phyloP scores from a whole-genome alignment of 2,329 filamentous ascomycete genomes.

The Sordariomycetes sp. region DNA sequence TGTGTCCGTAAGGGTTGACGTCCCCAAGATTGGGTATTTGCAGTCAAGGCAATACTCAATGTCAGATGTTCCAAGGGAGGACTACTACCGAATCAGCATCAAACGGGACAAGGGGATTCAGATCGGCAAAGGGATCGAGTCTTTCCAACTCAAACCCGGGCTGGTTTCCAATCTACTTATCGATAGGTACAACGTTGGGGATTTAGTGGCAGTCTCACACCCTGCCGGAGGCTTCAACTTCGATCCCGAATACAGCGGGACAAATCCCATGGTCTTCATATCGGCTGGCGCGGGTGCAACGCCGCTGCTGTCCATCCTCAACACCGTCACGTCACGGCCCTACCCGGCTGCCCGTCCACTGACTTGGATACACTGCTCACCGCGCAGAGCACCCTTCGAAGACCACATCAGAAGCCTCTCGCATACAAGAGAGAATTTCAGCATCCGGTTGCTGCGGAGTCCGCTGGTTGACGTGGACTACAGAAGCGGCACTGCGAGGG shows the following conservation, averaged over 20 bases:
- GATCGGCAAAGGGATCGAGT: conserved; percentile 27
- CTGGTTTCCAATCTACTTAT: conserved; percentile 64
- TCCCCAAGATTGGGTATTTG: conserved; percentile 45
- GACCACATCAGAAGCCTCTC: conserved; percentile 30
- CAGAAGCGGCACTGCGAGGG: conserved; percentile 5
- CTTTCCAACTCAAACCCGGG: conserved; percentile 44
- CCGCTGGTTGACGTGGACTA: conserved; percentile 31
- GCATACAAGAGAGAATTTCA: conserved; percentile 20
- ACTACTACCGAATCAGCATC: conserved; percentile 62
- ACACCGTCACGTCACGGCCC: conserved; percentile 34
- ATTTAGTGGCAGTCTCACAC: conserved; percentile 56
- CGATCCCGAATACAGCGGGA: conserved; percentile 15
- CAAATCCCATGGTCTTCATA: conserved; percentile 47
- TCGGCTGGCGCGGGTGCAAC: conserved; percentile 53
- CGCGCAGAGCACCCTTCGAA: conserved; percentile 43
- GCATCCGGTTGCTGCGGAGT: conserved; percentile 40
- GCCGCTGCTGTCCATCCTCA: conserved; percentile 52
- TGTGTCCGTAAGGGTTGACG: conserved; percentile 51
- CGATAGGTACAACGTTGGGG: conserved; percentile 49
- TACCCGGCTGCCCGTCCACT: conserved; percentile 34
- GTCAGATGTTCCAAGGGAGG: conserved; percentile 50
- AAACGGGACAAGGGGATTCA: conserved; percentile 54
- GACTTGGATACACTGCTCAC: conserved; percentile 47
- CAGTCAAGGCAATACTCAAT: conserved; percentile 68
- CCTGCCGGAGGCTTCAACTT: conserved; percentile 36